A percentile compares a stretch with the other conserved stretches of the same genome.
These are phyloP conservation scores for Scheffersomyces quercinus DNA, from an alignment of 1,139 yeast genomes.

Conservation along the genomic window DNA sequence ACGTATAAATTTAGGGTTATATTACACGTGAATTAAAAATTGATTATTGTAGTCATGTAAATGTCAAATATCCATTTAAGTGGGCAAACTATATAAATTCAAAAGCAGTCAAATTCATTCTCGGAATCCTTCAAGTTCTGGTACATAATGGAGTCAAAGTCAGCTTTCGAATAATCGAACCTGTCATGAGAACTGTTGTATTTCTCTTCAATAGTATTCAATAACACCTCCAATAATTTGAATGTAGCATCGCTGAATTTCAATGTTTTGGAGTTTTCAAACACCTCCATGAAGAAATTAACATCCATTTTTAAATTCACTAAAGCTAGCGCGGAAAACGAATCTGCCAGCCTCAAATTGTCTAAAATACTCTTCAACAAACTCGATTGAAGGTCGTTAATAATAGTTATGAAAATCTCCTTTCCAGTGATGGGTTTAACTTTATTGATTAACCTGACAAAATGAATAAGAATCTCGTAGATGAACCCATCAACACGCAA, in stretches of 20 bases:
- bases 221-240: conserved; percentile 35
- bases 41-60: neutral
- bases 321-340: conserved; percentile 18
- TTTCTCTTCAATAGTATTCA: conserved; percentile 32
- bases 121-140: conserved; percentile 32
- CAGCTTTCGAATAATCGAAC: conserved; percentile 19
- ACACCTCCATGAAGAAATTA: conserved; percentile 42
- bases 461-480: conserved; percentile 41
- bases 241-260: conserved; percentile 39
- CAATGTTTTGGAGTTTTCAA: conserved; percentile 37
- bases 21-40: neutral
- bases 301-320: conserved; percentile 38
- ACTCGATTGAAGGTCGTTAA: conserved; percentile 41
- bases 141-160: conserved; percentile 31
- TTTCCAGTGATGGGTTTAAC: conserved; percentile 45
- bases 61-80: neutral
- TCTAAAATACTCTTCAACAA: conserved; percentile 37
- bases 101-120: conserved; percentile 31
- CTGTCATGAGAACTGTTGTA: conserved; percentile 20
- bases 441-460: conserved; percentile 42
- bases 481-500: conserved; percentile 41
- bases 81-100: neutral
- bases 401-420: conserved; percentile 37
- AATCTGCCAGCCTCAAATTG: conserved; percentile 21
- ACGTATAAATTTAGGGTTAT: neutral